phyloP scores from a whole-genome alignment of 2,329 filamentous ascomycete genomes.

The Coniosporium uncinatum region DNA sequence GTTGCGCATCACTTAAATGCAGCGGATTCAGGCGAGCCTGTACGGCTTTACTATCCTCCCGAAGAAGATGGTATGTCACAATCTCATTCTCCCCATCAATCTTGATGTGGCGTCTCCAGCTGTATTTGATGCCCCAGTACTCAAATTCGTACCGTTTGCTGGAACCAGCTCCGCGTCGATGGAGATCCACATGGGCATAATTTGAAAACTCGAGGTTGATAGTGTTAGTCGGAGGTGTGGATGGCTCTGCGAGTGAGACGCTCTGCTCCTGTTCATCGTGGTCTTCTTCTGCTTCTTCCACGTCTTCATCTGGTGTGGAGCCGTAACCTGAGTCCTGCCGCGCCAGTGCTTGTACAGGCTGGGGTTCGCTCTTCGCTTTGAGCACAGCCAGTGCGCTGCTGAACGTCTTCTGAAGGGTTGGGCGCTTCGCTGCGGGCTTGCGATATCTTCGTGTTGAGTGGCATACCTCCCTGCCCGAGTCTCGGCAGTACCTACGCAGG shows the following conservation, averaged over 20 bases:
- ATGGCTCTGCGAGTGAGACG: not conserved
- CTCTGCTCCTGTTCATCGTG: conserved; percentile 3
- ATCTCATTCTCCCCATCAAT: conserved; percentile 55
- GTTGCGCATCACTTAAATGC: conserved; percentile 64
- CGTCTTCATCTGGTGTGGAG: conserved; percentile 29
- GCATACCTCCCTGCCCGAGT: conserved; percentile 91
- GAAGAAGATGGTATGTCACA: conserved; percentile 75
- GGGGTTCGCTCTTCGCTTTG: conserved; percentile 41
- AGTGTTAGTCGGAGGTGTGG: conserved; percentile 52
- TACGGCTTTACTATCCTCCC: conserved; percentile 55
- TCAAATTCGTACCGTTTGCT: conserved; percentile 80
- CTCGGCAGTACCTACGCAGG: conserved; percentile 83
- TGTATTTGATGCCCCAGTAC: conserved; percentile 86
- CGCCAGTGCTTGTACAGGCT: conserved; percentile 40
- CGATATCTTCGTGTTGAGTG: conserved; percentile 4
- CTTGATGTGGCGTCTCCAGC: conserved; percentile 73
- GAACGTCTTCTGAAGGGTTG: conserved; percentile 51
- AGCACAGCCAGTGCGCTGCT: conserved; percentile 48
- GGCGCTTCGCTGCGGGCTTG: conserved; percentile 33
- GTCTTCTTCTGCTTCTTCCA: conserved; percentile 28
- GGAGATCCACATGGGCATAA: conserved; percentile 87
- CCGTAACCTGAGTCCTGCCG: conserved; percentile 55
- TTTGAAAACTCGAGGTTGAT: conserved; percentile 96
- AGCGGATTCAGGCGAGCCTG: conserved; percentile 86
- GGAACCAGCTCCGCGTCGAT: conserved; percentile 58